Evolutionary conservation across 345 rosid genomes (phyloP), one percentile per base, ranked within the genome.

Genomic region (Lumnitzera racemosa): DNA sequence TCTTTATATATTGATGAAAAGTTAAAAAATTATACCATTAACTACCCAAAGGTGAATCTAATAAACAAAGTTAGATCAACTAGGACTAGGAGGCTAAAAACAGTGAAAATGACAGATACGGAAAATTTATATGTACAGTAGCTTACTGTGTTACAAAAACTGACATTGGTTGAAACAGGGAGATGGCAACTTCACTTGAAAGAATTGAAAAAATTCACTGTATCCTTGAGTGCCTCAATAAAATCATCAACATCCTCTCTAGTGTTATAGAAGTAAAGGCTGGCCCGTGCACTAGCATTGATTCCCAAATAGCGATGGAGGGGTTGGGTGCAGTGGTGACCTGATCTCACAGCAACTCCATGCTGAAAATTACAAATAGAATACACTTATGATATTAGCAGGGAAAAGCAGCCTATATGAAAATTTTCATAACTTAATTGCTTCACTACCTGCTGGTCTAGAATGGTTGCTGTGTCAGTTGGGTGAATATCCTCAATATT

Each of bases 251-350:
- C 87, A 27, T 92, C 97, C 56, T 92, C 96, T 78, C 77, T 80
- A 0, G 96, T 87, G 71, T 92, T 92, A 78, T 92, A 89, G 69
- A 92, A 87, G 82, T 89, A 62, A 70, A 92, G 97, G 66, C 98
- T 92, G 47, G 97, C 97, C 1, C 97, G 89, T 0, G 98, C 98
- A 50, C 94, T 92, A 6, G 96, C 86, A 58, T 56, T 85, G 57
- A 87, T 78, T 52, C 98, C 97, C 63, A 92, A 75, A 64, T 77
- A 65, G 57, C 94, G 77, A 69, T 92, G 98, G 49, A 92, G 96
- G 51, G 97, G 97, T 70, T 89, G 98, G 1, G 98, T 89, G 15
- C 98, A 92, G 68, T 92, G 98, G 73, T 89, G 98, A 64, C 98
- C 98, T 14, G 97, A 85, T 80, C 98, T 82, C 71, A 90, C 81